Evolutionary conservation across 202 grass and related monocot genomes (phyloP), one percentile per base, ranked within the genome.

Genomic region (Musa balbisiana): DNA sequence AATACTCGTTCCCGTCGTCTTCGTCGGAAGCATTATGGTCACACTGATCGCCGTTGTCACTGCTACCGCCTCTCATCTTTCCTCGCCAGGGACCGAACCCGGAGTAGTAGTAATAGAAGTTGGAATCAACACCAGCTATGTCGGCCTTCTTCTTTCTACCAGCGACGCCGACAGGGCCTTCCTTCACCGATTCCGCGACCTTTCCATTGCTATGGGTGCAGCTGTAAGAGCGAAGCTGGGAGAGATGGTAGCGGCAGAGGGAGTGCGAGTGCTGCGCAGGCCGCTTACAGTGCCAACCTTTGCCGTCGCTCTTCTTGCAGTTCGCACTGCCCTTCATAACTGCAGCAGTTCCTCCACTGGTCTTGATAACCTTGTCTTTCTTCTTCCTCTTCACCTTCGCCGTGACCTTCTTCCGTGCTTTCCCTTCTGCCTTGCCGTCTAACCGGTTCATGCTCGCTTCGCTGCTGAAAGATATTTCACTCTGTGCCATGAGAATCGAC

Each of bases 301-400:
- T 91, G 13, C 83, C 90, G 27, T 89, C 81, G n/a, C 79, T 91
- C 87, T 89, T 97, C 84, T 93, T 93, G 88, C 90, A 93, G n/a
- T 11, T 64, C 67, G 73, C 55, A 10, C 55, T 11, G 23, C 9
- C 33, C 29, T 80, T 16, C 9, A 3, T 15, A 3, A 8, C 58
- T 2, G 11, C 74, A 25, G 71, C n/a, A 25, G 53, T 43, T 43
- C 33, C 9, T 0, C 52, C 10, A 8, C 55, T 55, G 2, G 56
- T 60, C 0, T 60, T 60, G 16, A 8, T 60, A 8, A 9, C 12
- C 12, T 8, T 15, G 6, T 29, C 78, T 9, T 12, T 19, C 27
- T 53, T 19, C 25, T 51, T 20, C 2, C 15, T 52, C 16, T 58
- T 79, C 17, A 16, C 49, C 52, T 58, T 56, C 33, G 4, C 33